A percentile compares a stretch with the other conserved stretches of the same genome.
Evolutionary conservation across 2,329 filamentous ascomycete species (phyloP).

Genomic region (Cytospora mali): DNA sequence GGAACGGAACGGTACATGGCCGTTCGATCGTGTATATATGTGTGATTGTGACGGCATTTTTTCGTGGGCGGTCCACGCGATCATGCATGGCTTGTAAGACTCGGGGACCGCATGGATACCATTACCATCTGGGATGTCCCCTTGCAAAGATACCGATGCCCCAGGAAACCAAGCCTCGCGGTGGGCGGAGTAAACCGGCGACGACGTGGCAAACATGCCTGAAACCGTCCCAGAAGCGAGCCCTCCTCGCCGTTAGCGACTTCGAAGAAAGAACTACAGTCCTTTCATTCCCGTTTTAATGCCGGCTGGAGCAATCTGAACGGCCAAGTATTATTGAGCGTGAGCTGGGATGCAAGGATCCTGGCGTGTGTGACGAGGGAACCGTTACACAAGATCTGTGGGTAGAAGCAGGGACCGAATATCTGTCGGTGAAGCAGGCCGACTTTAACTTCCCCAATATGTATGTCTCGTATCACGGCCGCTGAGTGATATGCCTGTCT

Average conservation of each 20-base stretch:
- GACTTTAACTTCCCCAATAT: neutral
- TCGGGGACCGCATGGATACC: neutral
- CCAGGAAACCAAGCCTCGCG: no score
- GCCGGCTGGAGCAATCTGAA: neutral
- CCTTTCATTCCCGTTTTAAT: neutral
- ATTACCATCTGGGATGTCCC: neutral
- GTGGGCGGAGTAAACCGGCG: neutral
- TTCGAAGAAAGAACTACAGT: neutral
- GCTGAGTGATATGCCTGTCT: neutral
- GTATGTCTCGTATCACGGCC: neutral
- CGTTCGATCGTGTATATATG: neutral
- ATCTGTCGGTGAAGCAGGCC: conserved; percentile 3
- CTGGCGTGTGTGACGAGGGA: neutral
- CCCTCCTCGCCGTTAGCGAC: neutral
- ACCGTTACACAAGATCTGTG: conserved; percentile 10
- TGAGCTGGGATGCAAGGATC: neutral
- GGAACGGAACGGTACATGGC: neutral
- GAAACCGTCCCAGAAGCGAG: neutral
- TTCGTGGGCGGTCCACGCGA: neutral
- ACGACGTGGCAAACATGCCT: neutral
- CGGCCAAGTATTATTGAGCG: neutral
- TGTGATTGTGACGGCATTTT: neutral
- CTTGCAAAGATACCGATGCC: neutral
- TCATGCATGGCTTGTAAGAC: neutral
- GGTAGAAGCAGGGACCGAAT: conserved; percentile 1